A percentile compares a stretch with the other conserved stretches of the same genome.
These are phyloP conservation scores for Leishmania lainsoni DNA, from an alignment of 208 protist genomes.

Conservation along the genomic window DNA sequence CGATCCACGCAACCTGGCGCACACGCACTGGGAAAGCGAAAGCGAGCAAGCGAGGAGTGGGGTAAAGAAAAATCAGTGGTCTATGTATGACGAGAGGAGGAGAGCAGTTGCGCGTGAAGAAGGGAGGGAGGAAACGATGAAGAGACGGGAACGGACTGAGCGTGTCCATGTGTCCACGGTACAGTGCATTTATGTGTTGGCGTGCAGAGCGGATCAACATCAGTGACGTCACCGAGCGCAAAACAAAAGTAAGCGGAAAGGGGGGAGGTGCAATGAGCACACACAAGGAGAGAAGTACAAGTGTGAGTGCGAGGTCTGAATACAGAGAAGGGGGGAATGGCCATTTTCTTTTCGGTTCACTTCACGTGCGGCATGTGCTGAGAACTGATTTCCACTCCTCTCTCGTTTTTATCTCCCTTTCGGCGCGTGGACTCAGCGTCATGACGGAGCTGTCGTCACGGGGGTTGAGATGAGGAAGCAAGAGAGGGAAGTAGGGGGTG, in stretches of 20 bases:
- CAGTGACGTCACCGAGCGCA: not conserved
- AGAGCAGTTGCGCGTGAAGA: not conserved
- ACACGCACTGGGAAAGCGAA: not conserved
- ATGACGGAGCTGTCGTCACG: not conserved
- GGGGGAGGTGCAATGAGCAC: not conserved
- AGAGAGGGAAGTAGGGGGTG: not conserved
- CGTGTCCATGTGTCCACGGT: not conserved
- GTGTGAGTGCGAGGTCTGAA: not conserved
- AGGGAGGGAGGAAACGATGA: not conserved
- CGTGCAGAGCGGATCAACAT: not conserved
- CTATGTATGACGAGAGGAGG: not conserved
- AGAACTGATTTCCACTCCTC: not conserved
- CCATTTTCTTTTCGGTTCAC: not conserved
- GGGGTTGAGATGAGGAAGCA: not conserved
- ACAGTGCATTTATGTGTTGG: not conserved
- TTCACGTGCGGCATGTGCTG: not conserved
- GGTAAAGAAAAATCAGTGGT: not conserved
- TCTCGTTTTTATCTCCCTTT: not conserved
- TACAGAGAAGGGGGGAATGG: not conserved
- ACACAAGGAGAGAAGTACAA: not conserved
- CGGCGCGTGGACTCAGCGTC: not conserved
- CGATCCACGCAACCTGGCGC: not conserved
- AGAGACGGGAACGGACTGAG: not conserved
- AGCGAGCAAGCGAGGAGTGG: not conserved
- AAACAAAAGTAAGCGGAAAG: not conserved